Evolutionary conservation across 192 early-diverging fungal genomes (phyloP).

Genomic region (Pilobolus umbonatus): DNA sequence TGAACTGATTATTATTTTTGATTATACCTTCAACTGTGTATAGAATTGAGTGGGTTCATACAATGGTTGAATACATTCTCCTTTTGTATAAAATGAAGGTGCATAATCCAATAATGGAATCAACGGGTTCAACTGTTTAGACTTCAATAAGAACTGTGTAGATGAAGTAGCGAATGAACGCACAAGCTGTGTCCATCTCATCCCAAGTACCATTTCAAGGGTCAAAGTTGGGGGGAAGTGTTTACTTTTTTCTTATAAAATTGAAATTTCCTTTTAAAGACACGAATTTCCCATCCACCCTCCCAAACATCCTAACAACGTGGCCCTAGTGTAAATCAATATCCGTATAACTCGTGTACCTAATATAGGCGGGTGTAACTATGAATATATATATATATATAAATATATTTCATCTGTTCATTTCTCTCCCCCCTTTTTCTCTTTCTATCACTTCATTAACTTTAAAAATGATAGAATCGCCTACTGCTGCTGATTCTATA

Average conservation of each 20-base stretch:
- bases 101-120: constrained; percentile 18
- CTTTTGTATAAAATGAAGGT: constrained; percentile 35
- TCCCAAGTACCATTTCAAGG: too few relatives aligned
- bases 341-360: too few relatives aligned
- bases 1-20: not conserved
- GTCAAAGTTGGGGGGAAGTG: too few relatives aligned
- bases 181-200: too few relatives aligned
- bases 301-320: too few relatives aligned
- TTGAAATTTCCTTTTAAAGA: too few relatives aligned
- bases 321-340: too few relatives aligned
- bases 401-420: constrained; percentile 5
- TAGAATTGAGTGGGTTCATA: constrained; percentile 45
- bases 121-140: constrained; percentile 7
- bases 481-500: constrained; percentile 31
- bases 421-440: constrained; percentile 12
- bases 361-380: constrained; percentile 20
- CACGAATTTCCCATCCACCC: too few relatives aligned
- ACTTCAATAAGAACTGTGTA: not conserved
- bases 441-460: not conserved
- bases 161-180: constrained; percentile 7
- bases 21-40: constrained; percentile 41
- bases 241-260: too few relatives aligned
- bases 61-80: constrained; percentile 32
- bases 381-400: constrained; percentile 10
- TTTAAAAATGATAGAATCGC: constrained; percentile 30